A percentile compares a stretch with the other conserved stretches of the same genome.
phyloP scores from a whole-genome alignment of 495 filamentous ascomycete genomes.

The Echria macrotheca region DNA sequence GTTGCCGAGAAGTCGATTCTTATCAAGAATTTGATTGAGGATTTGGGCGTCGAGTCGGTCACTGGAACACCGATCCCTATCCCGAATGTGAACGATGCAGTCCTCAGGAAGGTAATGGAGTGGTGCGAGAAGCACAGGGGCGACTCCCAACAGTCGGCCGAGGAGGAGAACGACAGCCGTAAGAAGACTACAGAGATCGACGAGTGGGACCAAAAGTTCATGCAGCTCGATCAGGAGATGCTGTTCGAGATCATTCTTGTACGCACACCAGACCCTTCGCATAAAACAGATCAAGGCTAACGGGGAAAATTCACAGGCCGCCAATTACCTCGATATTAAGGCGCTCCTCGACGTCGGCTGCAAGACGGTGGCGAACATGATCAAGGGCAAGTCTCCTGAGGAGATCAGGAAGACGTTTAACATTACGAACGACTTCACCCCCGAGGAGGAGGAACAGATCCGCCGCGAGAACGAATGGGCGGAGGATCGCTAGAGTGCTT shows the following conservation, averaged over 20 bases:
- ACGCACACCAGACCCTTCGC: no score
- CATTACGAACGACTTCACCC: constrained; percentile 77
- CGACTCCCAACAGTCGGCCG: constrained; percentile 68
- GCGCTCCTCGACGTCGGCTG: constrained; percentile 75
- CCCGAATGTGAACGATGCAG: constrained; percentile 90
- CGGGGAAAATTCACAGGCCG: constrained; percentile 53
- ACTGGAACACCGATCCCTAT: constrained; percentile 63
- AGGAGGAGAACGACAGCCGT: constrained; percentile 88
- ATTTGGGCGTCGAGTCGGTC: constrained; percentile 67
- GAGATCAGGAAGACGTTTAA: constrained; percentile 83
- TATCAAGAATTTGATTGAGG: constrained; percentile 97
- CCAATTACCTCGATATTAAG: constrained; percentile 81
- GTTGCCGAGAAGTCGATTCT: constrained; percentile 89
- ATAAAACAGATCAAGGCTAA: no score
- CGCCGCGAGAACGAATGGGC: constrained; percentile 81
- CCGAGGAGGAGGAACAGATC: constrained; percentile 79
- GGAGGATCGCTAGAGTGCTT: constrained; percentile 54
- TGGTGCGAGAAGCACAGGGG: constrained; percentile 94
- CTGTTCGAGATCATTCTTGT: constrained; percentile 98
- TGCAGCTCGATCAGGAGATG: constrained; percentile 99
- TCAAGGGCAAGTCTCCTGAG: constrained; percentile 78
- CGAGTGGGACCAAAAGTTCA: constrained; percentile 99
- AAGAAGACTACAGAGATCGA: constrained; percentile 99
- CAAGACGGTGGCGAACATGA: constrained; percentile 84
- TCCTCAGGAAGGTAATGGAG: constrained; percentile 91